Evolutionary conservation across 495 filamentous ascomycete genomes (phyloP), one percentile per base, ranked within the genome.

Genomic region (Penicillium coffeae): DNA sequence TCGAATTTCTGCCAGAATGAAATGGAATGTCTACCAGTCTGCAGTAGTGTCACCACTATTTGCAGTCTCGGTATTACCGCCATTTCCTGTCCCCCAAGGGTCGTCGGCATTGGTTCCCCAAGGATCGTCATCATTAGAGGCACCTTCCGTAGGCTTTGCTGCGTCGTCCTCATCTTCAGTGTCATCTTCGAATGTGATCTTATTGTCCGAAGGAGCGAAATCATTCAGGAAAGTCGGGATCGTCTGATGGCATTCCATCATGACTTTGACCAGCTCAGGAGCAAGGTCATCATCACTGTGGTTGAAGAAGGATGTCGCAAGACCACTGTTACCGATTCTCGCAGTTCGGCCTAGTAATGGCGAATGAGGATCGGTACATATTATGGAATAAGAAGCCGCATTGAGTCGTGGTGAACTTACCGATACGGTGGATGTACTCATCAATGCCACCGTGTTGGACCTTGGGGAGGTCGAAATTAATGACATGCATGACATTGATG

Each of bases 351-450:
- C 86, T 90, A 45, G 20, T 14, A 15, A 16, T n/a, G 8, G 16
- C 54, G 35, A 40, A 13, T 32, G 3, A 16, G 40, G 21, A 45
- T 45, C n/a, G n/a, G n/a, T n/a, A n/a, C n/a, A n/a, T 22, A 25
- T 15, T 18, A 38, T 30, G 25, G 5, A 30, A 30, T 30, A 10
- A 5, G 10, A 30, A 30, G 25, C 25, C 4, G 25, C n/a, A 10
- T 30, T 10, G 25, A 10, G 4, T 30, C 25, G 5, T 30, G 25
- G 10, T 30, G 10, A 7, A 68, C 77, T 64, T 76, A 88, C 86
- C 92, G 64, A 97, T 98, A 32, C 93, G 88, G 58, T 98, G 93
- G 46, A 87, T 79, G 58, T 98, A 97, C 58, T 97, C 93, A 42
- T 88, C 79, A 38, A 97, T 96, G 3, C 92, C 93, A n/a, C 89